Evolutionary conservation across 179 eudicot species (phyloP), one percentile per base, ranked within the genome.

Genomic region (Spinacia oleracea): DNA sequence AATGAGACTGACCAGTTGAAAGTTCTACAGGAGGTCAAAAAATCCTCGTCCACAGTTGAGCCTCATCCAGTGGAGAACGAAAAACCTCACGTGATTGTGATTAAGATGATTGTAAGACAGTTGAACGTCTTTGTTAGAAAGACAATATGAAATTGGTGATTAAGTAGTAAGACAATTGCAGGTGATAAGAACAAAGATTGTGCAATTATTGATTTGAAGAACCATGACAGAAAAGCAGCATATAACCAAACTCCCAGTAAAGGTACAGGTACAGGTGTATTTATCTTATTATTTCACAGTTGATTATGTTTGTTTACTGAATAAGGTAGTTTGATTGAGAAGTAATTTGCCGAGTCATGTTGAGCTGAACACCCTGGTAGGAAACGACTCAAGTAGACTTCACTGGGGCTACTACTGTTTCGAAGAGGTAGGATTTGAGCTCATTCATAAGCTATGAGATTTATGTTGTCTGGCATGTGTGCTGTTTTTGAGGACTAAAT

Each of bases 1-100:
- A 71, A 78, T 78, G 82, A 80, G 65, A 29, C 55, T 27, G 85
- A 64, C 51, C 78, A n/a, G n/a, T n/a, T n/a, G n/a, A 0, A 31
- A 42, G 23, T 72, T 81, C 40, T 75, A 64, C 29, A 48, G 8
- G 70, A 79, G 74, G 58, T 50, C 75, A 51, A n/a, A 71, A 32
- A 42, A n/a, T n/a, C 79, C 43, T 56, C 73, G 20, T 58, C 31
- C 18, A 35, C 35, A 34, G 78, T 12, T 46, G 81, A 73, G 11
- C 55, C 23, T 18, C 81, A 32, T 58, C 32, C 70, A 59, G 78
- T 76, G 62, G 74, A 82, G 79, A 82, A 69, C 66, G 55, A 34
- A 82, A 74, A 72, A 58, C 25, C 12, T 31, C 70, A 35, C 3
- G 67, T 32, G 1, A 56, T 14, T 29, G 58, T 69, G n/a, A 20